Evolutionary conservation across 2,329 filamentous ascomycete species (phyloP), one percentile per base, ranked within the genome.

Genomic region (Coleophoma crateriformis): DNA sequence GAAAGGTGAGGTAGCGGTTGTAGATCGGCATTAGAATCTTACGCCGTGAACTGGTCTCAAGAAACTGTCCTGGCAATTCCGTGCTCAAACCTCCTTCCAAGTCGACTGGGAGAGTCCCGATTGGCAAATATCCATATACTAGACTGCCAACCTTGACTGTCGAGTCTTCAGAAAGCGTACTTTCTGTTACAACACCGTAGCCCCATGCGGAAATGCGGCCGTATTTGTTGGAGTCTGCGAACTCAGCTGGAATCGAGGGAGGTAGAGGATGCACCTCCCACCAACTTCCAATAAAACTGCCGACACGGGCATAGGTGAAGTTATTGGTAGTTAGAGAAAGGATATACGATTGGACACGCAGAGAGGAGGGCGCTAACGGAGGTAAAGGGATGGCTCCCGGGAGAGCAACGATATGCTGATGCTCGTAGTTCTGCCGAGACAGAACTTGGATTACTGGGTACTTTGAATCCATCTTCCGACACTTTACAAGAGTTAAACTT

Each of bases 191-290:
- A 22, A 46, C 45, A 3, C 55, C 58, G 46, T 54, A 60, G 7
- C 59, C 58, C 58, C 58, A 63, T 20, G 52, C 53, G 33, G 61
- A 62, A n/a, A 63, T 61, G 10, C 58, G 50, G 40, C 58, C 57
- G 27, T 53, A 62, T n/a, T 56, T 52, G 8, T 33, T 45, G 1
- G 56, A 38, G 50, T 61, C 54, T 11, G 55, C 49, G 34, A 52
- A 59, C 33, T 55, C 38, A 3, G 34, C 35, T 7, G 59, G 58
- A 2, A 51, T 58, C 3, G 56, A 57, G 10, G 51, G 15, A 10
- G 60, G 60, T 15, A 59, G 48, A 33, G 58, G 58, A 46, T 62
- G 57, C 8, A 62, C 50, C 33, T 59, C 60, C 60, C 58, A 63
- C 58, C 58, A 61, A 12, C 12, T 38, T 1, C 58, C 58, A 5